Base-by-base conservation (phyloP, 441 rosid species). In the Viola pubescens region DNA sequence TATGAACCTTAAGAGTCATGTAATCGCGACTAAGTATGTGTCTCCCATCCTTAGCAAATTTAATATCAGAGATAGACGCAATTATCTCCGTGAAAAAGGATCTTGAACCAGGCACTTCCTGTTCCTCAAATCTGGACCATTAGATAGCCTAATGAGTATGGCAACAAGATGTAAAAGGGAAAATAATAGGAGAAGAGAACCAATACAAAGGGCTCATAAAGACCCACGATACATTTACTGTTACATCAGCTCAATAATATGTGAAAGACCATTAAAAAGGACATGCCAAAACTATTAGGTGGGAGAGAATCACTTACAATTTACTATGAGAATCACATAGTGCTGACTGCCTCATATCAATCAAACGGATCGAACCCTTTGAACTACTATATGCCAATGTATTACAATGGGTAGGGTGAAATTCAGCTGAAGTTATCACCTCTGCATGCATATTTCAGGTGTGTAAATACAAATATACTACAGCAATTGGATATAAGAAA, bases 61-160 rank as follows among this genome's bases (percentile, higher is more conserved):
- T 91, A 60, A 88, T 80, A 78, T 91, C 98, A 47, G 98, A 91
- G 70, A 88, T 81, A 10, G 98, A 91, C 61, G 98, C 98, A 77
- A 91, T 91, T 74, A 91, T 91, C 77, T 91, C 98, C 49, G 98
- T 88, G 82, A 91, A 88, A 71, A 88, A 91, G 48, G 98, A 88
- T 62, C 83, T 79, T 46, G 95, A 75, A 70, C 92, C 87, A 50
- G 95, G 89, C 51, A 81, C 81, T 72, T 88, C 98, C 38, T 76
- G 87, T 64, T 86, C 96, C 80, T 88, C 98, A 75, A 86, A 91
- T 69, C 98, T 88, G 91, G 57, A 54, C 11, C 52, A 48, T 19
- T 12, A 60, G 4, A 56, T 63, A 19, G 40, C 37, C 7, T 14
- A n/a, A 49, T 11, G 6, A 16, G 6, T 4, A 57, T 7, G 9